Evolutionary conservation across 768 basidiomycete species (phyloP).

Genomic region (Lactifluus volemus): DNA sequence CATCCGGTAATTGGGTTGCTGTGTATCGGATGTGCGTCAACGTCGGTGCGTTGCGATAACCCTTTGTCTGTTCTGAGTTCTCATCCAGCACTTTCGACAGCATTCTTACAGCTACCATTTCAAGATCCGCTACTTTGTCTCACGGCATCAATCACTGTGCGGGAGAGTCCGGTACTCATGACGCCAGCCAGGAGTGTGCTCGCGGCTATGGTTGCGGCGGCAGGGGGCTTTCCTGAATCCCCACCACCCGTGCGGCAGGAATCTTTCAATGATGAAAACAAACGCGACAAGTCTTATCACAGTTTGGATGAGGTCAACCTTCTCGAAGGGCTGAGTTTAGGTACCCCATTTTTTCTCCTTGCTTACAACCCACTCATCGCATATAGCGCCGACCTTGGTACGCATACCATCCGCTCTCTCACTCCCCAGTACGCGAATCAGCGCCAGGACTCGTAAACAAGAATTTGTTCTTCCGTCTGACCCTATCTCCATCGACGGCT

Average conservation of each 20-base stretch:
- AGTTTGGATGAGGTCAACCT: constrained; percentile 63
- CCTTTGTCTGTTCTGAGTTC: neutral
- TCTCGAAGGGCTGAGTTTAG: constrained; percentile 56
- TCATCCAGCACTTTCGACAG: neutral
- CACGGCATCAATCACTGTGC: constrained; percentile 79
- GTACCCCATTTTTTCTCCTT: constrained; percentile 28
- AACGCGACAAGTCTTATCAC: constrained; percentile 32
- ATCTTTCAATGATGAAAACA: constrained; percentile 24
- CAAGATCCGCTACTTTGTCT: constrained; percentile 73
- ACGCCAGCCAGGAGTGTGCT: constrained; percentile 33
- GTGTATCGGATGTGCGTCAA: constrained; percentile 70
- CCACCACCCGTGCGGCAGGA: constrained; percentile 25
- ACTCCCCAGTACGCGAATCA: constrained; percentile 66
- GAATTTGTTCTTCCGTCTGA: constrained; percentile 50
- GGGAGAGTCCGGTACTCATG: constrained; percentile 58
- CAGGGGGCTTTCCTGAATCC: constrained; percentile 28
- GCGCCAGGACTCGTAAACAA: constrained; percentile 54
- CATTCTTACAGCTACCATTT: constrained; percentile 52
- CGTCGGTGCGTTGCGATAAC: constrained; percentile 49
- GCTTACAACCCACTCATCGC: neutral
- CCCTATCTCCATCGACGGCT: constrained; percentile 32
- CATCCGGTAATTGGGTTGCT: constrained; percentile 62
- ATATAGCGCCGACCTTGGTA: constrained; percentile 38
- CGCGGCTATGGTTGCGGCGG: constrained; percentile 26
- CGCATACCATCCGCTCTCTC: constrained; percentile 29